Conservation (phyloP, 495 filamentous ascomycete species). For the Hypoxylon perforatum region DNA sequence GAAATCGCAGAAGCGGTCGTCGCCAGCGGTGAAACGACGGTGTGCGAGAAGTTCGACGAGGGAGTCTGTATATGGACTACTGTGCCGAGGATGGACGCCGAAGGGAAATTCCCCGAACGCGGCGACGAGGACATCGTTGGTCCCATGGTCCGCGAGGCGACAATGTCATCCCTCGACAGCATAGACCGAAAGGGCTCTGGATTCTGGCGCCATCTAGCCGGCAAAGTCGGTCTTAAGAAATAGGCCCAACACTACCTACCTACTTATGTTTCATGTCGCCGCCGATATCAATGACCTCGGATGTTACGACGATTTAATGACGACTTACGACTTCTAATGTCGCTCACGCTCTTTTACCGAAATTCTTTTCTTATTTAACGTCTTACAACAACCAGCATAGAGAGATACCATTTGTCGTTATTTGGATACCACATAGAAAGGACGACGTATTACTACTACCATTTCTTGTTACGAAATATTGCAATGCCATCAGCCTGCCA, state of each 20-base stretch:
- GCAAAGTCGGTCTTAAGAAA: slow-evolving; percentile 56
- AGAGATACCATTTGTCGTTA: slow-evolving; percentile 45
- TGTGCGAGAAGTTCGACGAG: slow-evolving; percentile 52
- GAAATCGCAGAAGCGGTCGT: slow-evolving; percentile 62
- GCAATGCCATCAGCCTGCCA: slow-evolving; percentile 8
- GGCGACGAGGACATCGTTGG: slow-evolving; percentile 93
- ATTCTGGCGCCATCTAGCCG: slow-evolving; percentile 58
- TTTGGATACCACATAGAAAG: slow-evolving; percentile 41
- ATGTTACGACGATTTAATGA: slow-evolving; percentile 5
- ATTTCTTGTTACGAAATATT: too few relatives aligned
- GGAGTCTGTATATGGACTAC: slow-evolving; percentile 53
- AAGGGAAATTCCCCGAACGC: slow-evolving; percentile 86
- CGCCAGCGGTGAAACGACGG: slow-evolving; percentile 43
- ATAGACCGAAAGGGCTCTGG: slow-evolving; percentile 53
- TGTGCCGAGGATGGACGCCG: slow-evolving; percentile 65
- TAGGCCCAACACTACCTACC: slow-evolving; percentile 23
- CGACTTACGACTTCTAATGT: slow-evolving; percentile 32
- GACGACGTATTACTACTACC: slow-evolving; percentile 5
- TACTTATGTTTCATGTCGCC: slow-evolving; percentile 10
- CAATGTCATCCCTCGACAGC: slow-evolving; percentile 55
- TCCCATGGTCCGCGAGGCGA: slow-evolving; percentile 78
- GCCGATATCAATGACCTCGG: slow-evolving; percentile 9
- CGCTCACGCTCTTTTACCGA: slow-evolving; percentile 20
- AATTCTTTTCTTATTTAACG: slow-evolving; percentile 10
- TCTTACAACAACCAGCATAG: slow-evolving; percentile 39